Evolutionary conservation across 768 basidiomycete genomes (phyloP).

Genomic region (Glaciozyma antarctica): DNA sequence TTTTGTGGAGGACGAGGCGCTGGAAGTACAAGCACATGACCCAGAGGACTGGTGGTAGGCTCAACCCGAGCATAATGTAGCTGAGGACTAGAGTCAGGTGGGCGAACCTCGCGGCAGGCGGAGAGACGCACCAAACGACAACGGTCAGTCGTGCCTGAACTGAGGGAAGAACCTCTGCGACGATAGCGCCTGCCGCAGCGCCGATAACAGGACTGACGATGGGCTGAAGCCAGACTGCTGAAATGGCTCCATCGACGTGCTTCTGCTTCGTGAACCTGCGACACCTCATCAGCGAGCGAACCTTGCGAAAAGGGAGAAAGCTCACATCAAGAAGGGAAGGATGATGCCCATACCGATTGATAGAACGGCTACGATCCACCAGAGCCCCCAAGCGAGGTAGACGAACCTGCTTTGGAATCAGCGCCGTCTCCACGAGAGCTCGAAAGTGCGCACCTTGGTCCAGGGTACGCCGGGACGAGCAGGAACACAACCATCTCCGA

Average conservation of each 20-base stretch:
- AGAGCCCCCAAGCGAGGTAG: background rate
- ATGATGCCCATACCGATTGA: background rate
- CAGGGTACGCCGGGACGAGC: background rate
- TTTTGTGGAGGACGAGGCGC: slow-evolving; percentile 26
- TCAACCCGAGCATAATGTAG: slow-evolving; percentile 12
- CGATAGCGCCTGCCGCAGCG: background rate
- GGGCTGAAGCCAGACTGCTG: background rate
- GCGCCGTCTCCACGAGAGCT: background rate
- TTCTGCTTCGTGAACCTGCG: background rate
- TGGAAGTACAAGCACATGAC: slow-evolving; percentile 36
- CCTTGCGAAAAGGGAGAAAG: background rate
- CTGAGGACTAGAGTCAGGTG: background rate
- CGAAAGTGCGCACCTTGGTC: background rate
- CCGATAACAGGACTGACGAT: background rate
- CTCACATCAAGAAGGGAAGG: background rate
- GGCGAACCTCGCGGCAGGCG: background rate
- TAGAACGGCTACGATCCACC: background rate
- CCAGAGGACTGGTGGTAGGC: slow-evolving; percentile 35
- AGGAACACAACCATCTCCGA: slow-evolving; percentile 27
- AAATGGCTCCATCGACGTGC: background rate
- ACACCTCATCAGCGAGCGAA: background rate
- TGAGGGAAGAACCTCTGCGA: background rate
- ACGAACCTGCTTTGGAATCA: background rate
- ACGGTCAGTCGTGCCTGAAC: background rate
- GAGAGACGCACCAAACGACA: background rate